Base-by-base conservation (phyloP, 176 grass and related monocot genomes). In the Oryza officinalis region DNA sequence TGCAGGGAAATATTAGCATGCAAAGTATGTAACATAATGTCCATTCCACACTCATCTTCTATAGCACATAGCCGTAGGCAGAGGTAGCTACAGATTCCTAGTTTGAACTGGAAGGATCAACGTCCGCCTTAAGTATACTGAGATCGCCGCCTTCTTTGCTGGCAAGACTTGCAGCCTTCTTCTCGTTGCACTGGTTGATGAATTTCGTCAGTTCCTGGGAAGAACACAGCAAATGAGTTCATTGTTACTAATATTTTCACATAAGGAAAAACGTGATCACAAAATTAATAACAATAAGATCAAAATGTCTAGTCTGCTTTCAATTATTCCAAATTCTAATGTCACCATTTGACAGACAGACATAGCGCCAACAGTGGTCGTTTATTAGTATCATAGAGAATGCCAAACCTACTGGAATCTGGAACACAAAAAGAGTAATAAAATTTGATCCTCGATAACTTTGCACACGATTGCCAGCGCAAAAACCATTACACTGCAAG, bases 131-230 rank as follows among this genome's bases (percentile, higher is more conserved):
- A 50, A 94, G 4, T 78, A 94, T 89, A 75, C 9, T 83, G 72
- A 94, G 88, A 22, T 94, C 92, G 1, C 84, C 84, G 1, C 92
- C 92, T 80, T 94, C 87, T 92, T 94, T 94, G 77, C 92, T 92
- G 31, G 92, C 92, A 72, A 85, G 72, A 85, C 82, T 94, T 0
- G 92, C 92, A 43, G 89, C 86, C 71, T 94, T 94, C 10, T 85
- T 87, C 69, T 92, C 92, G 0, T 94, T 94, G 46, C 83, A 86
- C 40, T 94, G 89, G 80, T 94, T 94, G 71, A 94, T 94, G 81
- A 94, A 94, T 63, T 87, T 94, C 43, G 92, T 92, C 37, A 94
- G 90, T 61, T 89, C 92, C 92, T 94, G 85, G 2, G 73, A 33
- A 38, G 37, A 38, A 38, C 17, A 47, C 26, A 86, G 1, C 3